phyloP scores from a whole-genome alignment of 2,329 filamentous ascomycete species.

The Penicillium sp. region DNA sequence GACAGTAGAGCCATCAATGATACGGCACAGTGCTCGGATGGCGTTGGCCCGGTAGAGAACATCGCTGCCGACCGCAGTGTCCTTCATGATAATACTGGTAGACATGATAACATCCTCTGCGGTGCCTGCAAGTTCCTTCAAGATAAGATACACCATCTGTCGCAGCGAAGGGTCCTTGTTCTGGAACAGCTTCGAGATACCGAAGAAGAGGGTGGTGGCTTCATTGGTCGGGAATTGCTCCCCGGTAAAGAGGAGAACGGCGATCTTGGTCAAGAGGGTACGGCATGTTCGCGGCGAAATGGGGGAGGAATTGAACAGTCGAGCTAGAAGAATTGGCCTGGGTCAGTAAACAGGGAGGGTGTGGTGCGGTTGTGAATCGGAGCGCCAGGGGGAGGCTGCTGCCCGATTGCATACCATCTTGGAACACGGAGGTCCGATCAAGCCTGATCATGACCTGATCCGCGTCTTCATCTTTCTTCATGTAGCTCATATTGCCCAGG shows the following conservation, averaged over 20 bases:
- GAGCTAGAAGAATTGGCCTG: constrained; percentile 63
- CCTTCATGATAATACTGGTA: constrained; percentile 99
- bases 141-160: constrained; percentile 97
- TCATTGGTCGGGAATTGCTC: constrained; percentile 97
- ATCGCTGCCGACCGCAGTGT: constrained; percentile 93
- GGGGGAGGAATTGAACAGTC: constrained; percentile 95
- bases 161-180: constrained; percentile 98
- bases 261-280: constrained; percentile 95
- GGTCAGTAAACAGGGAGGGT: constrained; percentile 17
- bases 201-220: constrained; percentile 97
- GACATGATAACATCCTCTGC: constrained; percentile 99
- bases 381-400: constrained; percentile 11
- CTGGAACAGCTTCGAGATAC: constrained; percentile 98
- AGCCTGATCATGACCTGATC: constrained; percentile 94
- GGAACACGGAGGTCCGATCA: constrained; percentile 96
- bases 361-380: constrained; percentile 11
- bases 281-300: constrained; percentile 97
- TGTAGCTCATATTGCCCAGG: constrained; percentile 76
- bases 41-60: constrained; percentile 94
- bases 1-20: constrained; percentile 94
- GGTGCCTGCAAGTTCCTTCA: constrained; percentile 94
- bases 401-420: constrained; percentile 74
- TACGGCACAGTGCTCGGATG: constrained; percentile 91
- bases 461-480: constrained; percentile 99
- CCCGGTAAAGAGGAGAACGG: constrained; percentile 92